Conservation (phyloP, 306 rosid species). For the Fragaria ananassa region DNA sequence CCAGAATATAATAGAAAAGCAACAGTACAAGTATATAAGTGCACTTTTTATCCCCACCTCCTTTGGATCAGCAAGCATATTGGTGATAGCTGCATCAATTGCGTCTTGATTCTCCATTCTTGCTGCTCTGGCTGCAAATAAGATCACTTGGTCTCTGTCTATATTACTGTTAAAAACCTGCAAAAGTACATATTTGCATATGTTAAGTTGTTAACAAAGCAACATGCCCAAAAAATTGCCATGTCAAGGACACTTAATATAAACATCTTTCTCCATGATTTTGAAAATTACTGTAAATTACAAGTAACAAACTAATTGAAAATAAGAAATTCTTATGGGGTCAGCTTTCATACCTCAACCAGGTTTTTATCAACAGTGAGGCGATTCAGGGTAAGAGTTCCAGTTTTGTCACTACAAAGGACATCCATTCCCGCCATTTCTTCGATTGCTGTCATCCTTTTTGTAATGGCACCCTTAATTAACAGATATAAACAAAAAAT, state of each 20-base stretch:
- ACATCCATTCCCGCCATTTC: conserved; percentile 98
- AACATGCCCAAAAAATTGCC: not conserved
- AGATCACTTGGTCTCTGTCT: conserved; percentile 61
- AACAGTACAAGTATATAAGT: conserved; percentile 13
- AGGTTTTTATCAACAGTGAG: conserved; percentile 72
- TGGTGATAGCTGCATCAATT: conserved; percentile 68
- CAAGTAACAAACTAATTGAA: not conserved
- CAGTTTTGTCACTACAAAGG: conserved; percentile 89
- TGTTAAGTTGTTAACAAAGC: not conserved
- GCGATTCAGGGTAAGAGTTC: conserved; percentile 84
- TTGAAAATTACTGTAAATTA: not conserved
- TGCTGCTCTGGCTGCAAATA: conserved; percentile 85
- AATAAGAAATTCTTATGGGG: not conserved
- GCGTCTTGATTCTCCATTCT: conserved; percentile 87
- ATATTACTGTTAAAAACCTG: conserved; percentile 68
- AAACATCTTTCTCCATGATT: not conserved
- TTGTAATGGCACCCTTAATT: conserved; percentile 76
- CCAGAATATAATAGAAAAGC: conserved; percentile 15
- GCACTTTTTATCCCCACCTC: conserved; percentile 46
- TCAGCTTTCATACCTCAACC: conserved; percentile 49
- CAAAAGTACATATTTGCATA: conserved; percentile 1
- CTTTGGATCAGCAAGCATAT: conserved; percentile 82
- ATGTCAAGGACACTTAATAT: not conserved
- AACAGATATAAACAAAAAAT: conserved; percentile 16
- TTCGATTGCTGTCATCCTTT: conserved; percentile 93